Base-by-base conservation (phyloP, 164 flowering plant species). In the Umbellularia californica region DNA sequence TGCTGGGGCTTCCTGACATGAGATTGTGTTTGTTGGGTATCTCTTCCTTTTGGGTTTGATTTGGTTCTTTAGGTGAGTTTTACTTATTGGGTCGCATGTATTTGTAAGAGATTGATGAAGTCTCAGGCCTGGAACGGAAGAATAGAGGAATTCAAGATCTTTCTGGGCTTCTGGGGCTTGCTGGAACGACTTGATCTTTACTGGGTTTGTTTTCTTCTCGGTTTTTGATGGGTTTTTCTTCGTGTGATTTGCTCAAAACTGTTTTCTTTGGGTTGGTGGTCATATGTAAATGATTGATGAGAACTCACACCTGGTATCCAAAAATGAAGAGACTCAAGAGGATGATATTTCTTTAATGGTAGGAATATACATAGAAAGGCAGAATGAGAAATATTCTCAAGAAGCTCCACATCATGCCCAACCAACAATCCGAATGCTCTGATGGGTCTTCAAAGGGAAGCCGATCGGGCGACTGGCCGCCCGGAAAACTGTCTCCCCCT, bases 361-460 rank as follows among this genome's bases (percentile, higher is more conserved):
- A 27, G 19, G 19, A 28, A 58, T 71, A 28, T 6, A 58, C 12
- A 4, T 73, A 25, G 65, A 52, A 51, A 72, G 70, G 33, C 70
- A 75, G 23, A 52, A 93, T 95, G 99, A 95, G 85, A 88, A 93
- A 86, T 79, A 70, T 95, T 71, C 83, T 95, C 28, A 93, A 90
- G 88, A 95, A 93, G 85, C 87, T 95, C 11, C 97, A 95, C 79
- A 88, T 88, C 62, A 79, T 85, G 85, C 82, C 94, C 22, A 85
- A 82, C 79, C 94, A 88, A 71, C 93, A 87, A 68, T 80, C 90
- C 19, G 94, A 89, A 73, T 84, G 83, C 17, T 47, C 78, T 28
- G 89, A 88, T 30, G 84, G 93, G 19, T 79, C 81, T 69, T 85
- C 91, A 9, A 88, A 69, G 74, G 84, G 85, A 66, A 80, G 20